Evolutionary conservation across 129 eudicot species (phyloP), one percentile per base, ranked within the genome.

Genomic region (Chrysanthemum seticuspe): DNA sequence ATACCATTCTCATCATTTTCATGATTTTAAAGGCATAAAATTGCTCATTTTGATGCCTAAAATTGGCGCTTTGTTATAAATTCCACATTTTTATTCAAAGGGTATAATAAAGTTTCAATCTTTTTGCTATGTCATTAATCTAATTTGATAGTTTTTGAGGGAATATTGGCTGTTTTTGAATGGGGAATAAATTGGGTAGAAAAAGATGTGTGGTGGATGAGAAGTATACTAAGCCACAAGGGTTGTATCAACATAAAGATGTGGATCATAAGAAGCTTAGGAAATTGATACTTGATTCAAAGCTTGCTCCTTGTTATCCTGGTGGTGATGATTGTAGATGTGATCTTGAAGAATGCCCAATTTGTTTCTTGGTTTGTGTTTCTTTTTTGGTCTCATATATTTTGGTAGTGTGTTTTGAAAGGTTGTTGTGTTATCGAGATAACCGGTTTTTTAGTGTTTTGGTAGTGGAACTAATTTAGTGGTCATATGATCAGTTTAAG

Each of bases 281-380:
- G 75, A 89, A 84, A 72, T 86, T 89, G 19, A 89, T 89, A 65
- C 86, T 89, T 1, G 96, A 86, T 63, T 84, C 87, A 0, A 86
- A 89, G 58, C 84, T 89, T 2, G 96, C 96, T 27, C 92, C 96
- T 19, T 89, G 96, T 71, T 89, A 81, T 71, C 92, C 96, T 48
- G 96, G 96, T n/a, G 87, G 76, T 18, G 92, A 89, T 79, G 96
- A 89, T n/a, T 84, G 76, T 62, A 82, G 65, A 27, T 76, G 79
- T 23, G 81, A 84, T 68, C 89, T 89, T 60, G 96, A 89, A 75
- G 96, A 86, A 72, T 89, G 96, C 75, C 92, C 92, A 79, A 89
- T 89, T 79, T 89, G 92, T 83, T 89, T 86, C 82, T 84, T 89
- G 89, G 91, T 89, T 34, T 69, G 91, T 85, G 44, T 27, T 76